Conservation (phyloP, 805 yeast genomes). For the Zygotorulaspora sp. region DNA sequence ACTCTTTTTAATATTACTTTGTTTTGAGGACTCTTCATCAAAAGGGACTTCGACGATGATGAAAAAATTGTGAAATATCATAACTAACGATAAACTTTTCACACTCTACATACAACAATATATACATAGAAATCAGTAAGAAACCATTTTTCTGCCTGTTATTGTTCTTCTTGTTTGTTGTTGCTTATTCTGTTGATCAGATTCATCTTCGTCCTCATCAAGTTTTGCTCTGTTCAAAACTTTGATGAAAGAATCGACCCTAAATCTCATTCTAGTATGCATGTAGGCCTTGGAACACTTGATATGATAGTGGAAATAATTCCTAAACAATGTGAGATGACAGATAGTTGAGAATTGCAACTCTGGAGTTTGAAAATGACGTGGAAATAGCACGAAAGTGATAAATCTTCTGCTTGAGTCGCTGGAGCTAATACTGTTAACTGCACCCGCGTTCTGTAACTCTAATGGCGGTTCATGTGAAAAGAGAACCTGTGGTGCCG, state of each 20-base stretch:
- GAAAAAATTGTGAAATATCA: no score
- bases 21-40: background rate
- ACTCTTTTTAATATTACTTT: background rate
- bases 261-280: constrained; percentile 96
- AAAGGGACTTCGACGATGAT: background rate
- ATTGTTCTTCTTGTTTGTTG: constrained; percentile 31
- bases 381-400: constrained; percentile 74
- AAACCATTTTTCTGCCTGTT: constrained; percentile 35
- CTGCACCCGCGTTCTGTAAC: constrained; percentile 42
- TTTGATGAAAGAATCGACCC: constrained; percentile 91
- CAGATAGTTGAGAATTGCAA: constrained; percentile 48
- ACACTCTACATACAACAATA: no score
- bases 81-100: no score
- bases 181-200: constrained; percentile 10
- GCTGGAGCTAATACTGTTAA: background rate
- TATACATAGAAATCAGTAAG: constrained; percentile 10
- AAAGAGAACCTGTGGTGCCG: constrained; percentile 95
- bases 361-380: constrained; percentile 71
- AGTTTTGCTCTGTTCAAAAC: constrained; percentile 96
- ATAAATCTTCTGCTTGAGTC: constrained; percentile 44
- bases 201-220: constrained; percentile 70
- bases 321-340: constrained; percentile 88
- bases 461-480: constrained; percentile 96
- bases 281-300: constrained; percentile 97
- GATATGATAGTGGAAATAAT: constrained; percentile 97